phyloP scores from a whole-genome alignment of 2,329 filamentous ascomycete species.

The Sphaerulina populicola region DNA sequence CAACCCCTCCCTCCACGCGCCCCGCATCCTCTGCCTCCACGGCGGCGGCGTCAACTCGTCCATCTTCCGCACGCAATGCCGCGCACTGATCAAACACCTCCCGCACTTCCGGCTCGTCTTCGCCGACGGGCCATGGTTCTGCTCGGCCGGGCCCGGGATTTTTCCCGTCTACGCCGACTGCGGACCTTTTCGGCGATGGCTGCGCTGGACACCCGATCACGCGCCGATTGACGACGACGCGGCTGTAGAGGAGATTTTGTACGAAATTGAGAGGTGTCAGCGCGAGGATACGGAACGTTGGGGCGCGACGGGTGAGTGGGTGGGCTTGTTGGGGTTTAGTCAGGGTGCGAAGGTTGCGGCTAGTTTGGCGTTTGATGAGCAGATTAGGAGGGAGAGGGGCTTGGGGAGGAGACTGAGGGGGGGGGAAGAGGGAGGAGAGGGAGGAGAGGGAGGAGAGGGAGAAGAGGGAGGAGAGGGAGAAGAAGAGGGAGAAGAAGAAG shows the following conservation, averaged over 20 bases:
- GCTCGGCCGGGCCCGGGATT: conserved; percentile 54
- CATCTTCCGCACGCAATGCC: conserved; percentile 62
- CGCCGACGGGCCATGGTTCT: conserved; percentile 60
- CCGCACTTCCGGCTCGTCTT: conserved; percentile 62
- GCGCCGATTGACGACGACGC: conserved; percentile 45
- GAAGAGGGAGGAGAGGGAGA: too few species aligned
- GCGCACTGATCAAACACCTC: conserved; percentile 47
- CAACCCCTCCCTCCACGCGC: conserved; percentile 25
- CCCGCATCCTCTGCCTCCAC: conserved; percentile 72
- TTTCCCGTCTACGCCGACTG: conserved; percentile 55
- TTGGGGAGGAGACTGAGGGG: too few species aligned
- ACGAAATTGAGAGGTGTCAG: conserved; percentile 40
- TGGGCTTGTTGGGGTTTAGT: conserved; percentile 45
- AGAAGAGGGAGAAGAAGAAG: too few species aligned
- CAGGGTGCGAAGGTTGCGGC: conserved; percentile 44
- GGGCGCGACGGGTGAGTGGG: conserved; percentile 42
- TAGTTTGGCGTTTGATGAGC: conserved; percentile 49
- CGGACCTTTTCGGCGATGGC: conserved; percentile 57
- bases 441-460: too few species aligned
- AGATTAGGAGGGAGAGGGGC: conserved; percentile 41
- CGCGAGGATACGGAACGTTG: conserved; percentile 35
- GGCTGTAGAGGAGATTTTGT: conserved; percentile 42
- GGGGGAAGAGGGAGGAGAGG: too few species aligned
- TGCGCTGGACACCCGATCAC: conserved; percentile 53
- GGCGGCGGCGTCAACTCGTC: conserved; percentile 66